These are phyloP conservation scores for Solanum corneliomulleri DNA, from an alignment of 257 asterid species.

Conservation along the genomic window DNA sequence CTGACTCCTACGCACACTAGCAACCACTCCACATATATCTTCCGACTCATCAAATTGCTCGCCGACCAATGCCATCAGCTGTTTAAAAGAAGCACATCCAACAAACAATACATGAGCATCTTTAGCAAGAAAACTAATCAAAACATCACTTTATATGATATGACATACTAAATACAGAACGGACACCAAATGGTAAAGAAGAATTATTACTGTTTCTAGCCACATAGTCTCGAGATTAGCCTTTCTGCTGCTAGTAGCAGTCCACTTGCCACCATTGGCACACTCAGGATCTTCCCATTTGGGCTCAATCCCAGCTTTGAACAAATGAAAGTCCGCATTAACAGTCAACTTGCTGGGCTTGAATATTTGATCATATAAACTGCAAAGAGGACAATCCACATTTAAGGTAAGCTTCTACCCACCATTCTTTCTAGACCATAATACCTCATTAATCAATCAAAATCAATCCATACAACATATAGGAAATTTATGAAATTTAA, in stretches of 20 bases:
- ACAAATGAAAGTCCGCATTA: conserved; percentile 82
- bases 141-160: neutral
- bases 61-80: conserved; percentile 73
- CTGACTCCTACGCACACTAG: conserved; percentile 70
- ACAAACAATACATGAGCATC: neutral
- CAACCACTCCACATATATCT: conserved; percentile 78
- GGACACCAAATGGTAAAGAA: neutral
- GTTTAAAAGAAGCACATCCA: conserved; percentile 1
- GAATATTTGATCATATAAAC: conserved; percentile 73
- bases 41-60: conserved; percentile 73
- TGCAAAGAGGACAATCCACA: conserved; percentile 18
- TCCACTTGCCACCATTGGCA: conserved; percentile 93
- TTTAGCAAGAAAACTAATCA: neutral
- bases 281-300: conserved; percentile 99
- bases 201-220: conserved; percentile 74
- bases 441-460: neutral
- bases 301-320: conserved; percentile 86
- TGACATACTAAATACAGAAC: neutral
- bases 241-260: conserved; percentile 41
- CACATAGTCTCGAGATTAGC: conserved; percentile 60
- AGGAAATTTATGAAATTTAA: neutral
- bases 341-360: conserved; percentile 70
- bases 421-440: neutral
- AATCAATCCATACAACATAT: neutral
- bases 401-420: neutral